Percentiles rank a stretch among this genome's conserved stretches.
phyloP scores from a whole-genome alignment of 495 filamentous ascomycete species.

The Aspergillus diversus region DNA sequence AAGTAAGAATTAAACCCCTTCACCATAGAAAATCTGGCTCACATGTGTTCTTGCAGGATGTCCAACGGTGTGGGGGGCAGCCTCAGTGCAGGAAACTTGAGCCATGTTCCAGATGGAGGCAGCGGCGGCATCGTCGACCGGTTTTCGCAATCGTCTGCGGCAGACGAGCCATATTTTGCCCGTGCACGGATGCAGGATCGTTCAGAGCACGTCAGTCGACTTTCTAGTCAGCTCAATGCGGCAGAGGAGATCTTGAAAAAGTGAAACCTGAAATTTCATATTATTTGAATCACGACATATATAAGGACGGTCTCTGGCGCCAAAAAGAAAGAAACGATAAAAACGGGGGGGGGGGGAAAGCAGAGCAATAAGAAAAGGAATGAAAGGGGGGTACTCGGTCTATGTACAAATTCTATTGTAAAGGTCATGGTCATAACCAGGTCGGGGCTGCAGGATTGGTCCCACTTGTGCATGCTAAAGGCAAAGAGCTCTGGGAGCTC shows the following conservation, averaged over 20 bases:
- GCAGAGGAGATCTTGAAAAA: conserved; percentile 41
- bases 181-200: conserved; percentile 39
- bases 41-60: conserved; percentile 21
- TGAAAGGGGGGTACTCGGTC: conserved; percentile 5
- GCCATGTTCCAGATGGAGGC: conserved; percentile 34
- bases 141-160: conserved; percentile 36
- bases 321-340: conserved; percentile 17
- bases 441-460: conserved; percentile 1
- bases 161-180: conserved; percentile 46
- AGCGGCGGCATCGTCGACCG: conserved; percentile 35
- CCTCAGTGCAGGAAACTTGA: conserved; percentile 39
- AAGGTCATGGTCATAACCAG: conserved; percentile 8
- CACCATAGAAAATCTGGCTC: not conserved
- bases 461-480: conserved; percentile 14
- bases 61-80: conserved; percentile 23
- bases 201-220: conserved; percentile 35
- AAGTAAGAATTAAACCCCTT: conserved; percentile 22
- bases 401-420: conserved; percentile 37
- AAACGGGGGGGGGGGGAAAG: conserved; percentile 6
- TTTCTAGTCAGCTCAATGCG: conserved; percentile 41
- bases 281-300: conserved; percentile 5
- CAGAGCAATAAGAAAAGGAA: conserved; percentile 9
- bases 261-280: conserved; percentile 14
- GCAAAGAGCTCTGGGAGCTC: conserved; percentile 9
- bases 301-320: not conserved